These are phyloP conservation scores for Huntiella abstrusa DNA, from an alignment of 2,329 filamentous ascomycete species.

Conservation along the genomic window DNA sequence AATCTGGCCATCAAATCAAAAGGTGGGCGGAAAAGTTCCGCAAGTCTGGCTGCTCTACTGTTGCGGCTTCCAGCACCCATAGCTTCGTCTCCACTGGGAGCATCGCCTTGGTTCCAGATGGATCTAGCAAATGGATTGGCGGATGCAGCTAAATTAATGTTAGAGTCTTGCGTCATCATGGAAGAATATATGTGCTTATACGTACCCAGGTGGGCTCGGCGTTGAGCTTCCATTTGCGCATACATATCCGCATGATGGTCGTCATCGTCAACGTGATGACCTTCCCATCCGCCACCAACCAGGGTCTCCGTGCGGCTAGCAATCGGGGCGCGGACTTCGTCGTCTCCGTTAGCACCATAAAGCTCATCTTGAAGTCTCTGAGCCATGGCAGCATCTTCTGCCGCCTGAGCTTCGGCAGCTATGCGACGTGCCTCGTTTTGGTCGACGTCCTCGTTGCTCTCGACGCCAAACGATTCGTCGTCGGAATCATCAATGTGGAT, in stretches of 20 bases:
- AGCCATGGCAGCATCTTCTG: slow-evolving; percentile 89
- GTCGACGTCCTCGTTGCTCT: slow-evolving; percentile 38
- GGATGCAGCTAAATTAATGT: slow-evolving; percentile 5
- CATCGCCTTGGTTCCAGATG: slow-evolving; percentile 19
- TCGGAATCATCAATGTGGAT: slow-evolving; percentile 45
- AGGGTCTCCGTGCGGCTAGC: slow-evolving; percentile 81
- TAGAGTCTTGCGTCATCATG: not conserved
- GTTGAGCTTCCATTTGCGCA: slow-evolving; percentile 6
- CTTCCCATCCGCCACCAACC: slow-evolving; percentile 31
- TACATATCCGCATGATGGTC: slow-evolving; percentile 1
- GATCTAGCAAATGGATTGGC: slow-evolving; percentile 22
- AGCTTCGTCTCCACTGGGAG: not conserved
- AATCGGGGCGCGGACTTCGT: slow-evolving; percentile 73
- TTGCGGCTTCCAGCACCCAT: slow-evolving; percentile 13
- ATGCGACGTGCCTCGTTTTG: slow-evolving; percentile 23
- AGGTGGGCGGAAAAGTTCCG: slow-evolving; percentile 81
- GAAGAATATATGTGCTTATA: not conserved
- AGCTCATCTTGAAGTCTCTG: slow-evolving; percentile 81
- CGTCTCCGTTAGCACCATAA: slow-evolving; percentile 40
- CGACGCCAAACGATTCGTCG: slow-evolving; percentile 47
- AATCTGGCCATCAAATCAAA: slow-evolving; percentile 71
- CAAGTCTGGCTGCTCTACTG: slow-evolving; percentile 57
- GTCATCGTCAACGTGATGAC: slow-evolving; percentile 3
- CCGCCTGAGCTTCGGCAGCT: slow-evolving; percentile 37
- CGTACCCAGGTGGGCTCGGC: slow-evolving; percentile 7